Conservation (phyloP, 2,329 filamentous ascomycete species). For the Penicillium expansum region DNA sequence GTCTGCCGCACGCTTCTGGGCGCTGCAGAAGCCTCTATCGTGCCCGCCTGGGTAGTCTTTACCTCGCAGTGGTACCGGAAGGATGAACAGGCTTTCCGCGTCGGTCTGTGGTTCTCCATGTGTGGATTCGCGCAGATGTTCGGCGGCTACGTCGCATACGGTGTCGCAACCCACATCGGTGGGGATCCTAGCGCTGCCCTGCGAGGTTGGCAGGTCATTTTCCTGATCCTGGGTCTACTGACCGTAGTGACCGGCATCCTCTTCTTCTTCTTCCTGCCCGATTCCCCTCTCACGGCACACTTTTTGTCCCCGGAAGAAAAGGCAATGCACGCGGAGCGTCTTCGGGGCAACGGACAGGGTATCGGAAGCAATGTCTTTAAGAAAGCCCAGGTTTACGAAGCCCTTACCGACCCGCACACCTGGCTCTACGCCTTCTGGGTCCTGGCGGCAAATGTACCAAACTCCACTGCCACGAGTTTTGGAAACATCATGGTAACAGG, state of each 20-base stretch:
- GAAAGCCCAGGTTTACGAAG: conserved; percentile 35
- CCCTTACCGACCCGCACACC: conserved; percentile 35
- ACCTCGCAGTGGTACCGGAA: conserved; percentile 33
- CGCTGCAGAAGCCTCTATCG: conserved; percentile 47
- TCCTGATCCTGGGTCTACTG: conserved; percentile 38
- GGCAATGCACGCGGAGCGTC: conserved; percentile 31
- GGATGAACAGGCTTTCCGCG: conserved; percentile 33
- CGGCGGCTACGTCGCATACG: conserved; percentile 40
- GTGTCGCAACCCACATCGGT: conserved; percentile 29
- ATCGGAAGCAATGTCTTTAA: conserved; percentile 38
- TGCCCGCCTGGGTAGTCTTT: conserved; percentile 31
- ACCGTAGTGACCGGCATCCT: conserved; percentile 37
- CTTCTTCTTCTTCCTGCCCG: conserved; percentile 40
- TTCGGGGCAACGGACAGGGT: conserved; percentile 38
- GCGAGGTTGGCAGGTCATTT: conserved; percentile 40
- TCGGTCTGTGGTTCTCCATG: conserved; percentile 30
- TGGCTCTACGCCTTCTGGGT: conserved; percentile 39
- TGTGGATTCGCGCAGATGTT: conserved; percentile 40
- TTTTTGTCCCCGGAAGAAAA: conserved; percentile 37
- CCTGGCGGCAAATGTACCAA: conserved; percentile 40
- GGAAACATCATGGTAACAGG: conserved; percentile 40
- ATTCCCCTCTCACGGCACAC: conserved; percentile 32
- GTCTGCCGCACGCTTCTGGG: conserved; percentile 53
- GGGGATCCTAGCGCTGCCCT: conserved; percentile 29
- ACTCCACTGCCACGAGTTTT: conserved; percentile 40